Evolutionary conservation across 164 flowering plant genomes (phyloP).

Genomic region (Magnolia officinalis): DNA sequence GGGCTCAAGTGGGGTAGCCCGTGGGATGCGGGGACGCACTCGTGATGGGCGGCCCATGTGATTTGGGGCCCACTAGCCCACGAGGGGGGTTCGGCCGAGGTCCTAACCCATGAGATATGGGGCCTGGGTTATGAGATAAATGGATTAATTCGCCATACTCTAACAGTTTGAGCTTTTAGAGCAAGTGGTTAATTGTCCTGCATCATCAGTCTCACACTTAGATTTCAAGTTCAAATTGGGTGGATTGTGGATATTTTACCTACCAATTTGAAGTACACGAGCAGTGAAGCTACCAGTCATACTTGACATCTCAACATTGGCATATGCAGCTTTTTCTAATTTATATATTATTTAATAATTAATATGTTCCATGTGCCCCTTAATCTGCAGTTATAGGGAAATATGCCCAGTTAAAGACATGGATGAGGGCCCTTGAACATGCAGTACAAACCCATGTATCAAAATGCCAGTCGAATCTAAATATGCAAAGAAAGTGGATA

Average conservation of each 20-base stretch:
- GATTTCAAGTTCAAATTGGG: background rate
- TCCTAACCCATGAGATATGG: no score
- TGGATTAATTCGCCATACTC: no score
- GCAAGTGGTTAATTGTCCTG: no score
- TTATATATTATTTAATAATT: background rate
- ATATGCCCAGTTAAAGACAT: background rate
- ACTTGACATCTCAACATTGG: background rate
- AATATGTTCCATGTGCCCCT: background rate
- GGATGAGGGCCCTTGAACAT: background rate
- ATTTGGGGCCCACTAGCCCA: no score
- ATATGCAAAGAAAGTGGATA: conserved; percentile 1
- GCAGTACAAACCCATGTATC: background rate
- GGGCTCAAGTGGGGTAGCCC: no score
- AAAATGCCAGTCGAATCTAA: background rate
- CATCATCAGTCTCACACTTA: no score
- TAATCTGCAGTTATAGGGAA: background rate
- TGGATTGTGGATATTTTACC: background rate
- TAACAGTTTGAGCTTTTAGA: no score
- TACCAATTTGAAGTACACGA: background rate
- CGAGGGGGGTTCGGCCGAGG: no score
- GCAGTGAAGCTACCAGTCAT: background rate
- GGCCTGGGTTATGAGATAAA: no score
- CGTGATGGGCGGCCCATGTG: no score
- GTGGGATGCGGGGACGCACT: no score
- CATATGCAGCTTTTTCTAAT: background rate